phyloP scores from a whole-genome alignment of 2,329 filamentous ascomycete genomes.

The Aspergillus pseudoglaucus region DNA sequence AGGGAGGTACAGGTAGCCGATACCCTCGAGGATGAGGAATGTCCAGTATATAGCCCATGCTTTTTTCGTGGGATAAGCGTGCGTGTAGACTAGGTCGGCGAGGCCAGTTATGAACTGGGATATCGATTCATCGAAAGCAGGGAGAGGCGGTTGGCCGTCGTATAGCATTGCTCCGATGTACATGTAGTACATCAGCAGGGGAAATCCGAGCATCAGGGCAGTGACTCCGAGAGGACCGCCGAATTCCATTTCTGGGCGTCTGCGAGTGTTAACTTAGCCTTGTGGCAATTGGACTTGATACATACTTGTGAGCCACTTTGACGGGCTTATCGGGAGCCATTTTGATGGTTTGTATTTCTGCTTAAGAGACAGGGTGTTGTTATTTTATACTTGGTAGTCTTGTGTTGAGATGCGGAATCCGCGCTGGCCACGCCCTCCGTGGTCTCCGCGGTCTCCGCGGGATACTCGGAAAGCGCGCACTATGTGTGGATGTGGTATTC shows the following conservation, averaged over 20 bases:
- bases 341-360: neutral
- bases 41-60: conserved; percentile 94
- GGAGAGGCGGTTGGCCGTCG: conserved; percentile 69
- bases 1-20: conserved; percentile 76
- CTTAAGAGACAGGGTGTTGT: neutral
- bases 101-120: conserved; percentile 66
- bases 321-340: neutral
- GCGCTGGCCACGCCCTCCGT: neutral
- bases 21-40: conserved; percentile 76
- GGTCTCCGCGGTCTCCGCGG: conserved; percentile 8
- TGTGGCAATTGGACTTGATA: neutral
- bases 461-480: neutral
- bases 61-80: conserved; percentile 71
- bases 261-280: neutral
- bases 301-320: neutral
- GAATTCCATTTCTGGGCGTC: conserved; percentile 56
- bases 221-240: conserved; percentile 72
- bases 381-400: neutral
- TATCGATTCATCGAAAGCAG: conserved; percentile 57
- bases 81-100: conserved; percentile 64
- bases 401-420: neutral
- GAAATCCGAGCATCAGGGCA: conserved; percentile 83
- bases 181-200: conserved; percentile 96
- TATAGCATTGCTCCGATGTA: conserved; percentile 94
- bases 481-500: too few species aligned